Evolutionary conservation across 139 green algal genomes (phyloP), one percentile per base, ranked within the genome.

Genomic region (Chloropicon primus): DNA sequence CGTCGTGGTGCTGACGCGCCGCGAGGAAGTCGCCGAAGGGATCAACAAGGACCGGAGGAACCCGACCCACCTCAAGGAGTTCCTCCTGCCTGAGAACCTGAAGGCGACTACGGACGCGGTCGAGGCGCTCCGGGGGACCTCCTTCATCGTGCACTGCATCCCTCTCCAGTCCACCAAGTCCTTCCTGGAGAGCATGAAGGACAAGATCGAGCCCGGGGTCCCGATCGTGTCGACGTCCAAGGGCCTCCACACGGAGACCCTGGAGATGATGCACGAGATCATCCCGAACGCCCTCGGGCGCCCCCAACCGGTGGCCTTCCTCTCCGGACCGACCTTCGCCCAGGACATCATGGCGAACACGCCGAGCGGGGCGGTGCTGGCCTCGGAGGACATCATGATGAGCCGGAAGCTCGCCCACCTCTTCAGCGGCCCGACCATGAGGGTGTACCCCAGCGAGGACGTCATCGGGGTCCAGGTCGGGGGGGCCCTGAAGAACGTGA

Each of bases 401-500:
- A 62, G 41, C 41, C 41, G 41, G 10, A 62, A 62, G 41, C 41
- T 62, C 41, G 41, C 41, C 10, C 41, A 62, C 41, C 41, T 62
- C 10, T 62, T 62, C 41, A n/a, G 10, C 41, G 41, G 41, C 10
- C 41, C 41, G 10, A 62, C 41, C 41, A 62, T 82, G 24, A 29
- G 79, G 24, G 41, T 81, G n/a, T 82, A 82, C 72, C 41, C 74
- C 27, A 76, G 24, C 74, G 41, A 22, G 25, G 79, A 82, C 53
- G 73, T 79, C 53, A 73, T 82, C 74, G 79, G 79, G 10, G 74
- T 82, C 22, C 27, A 80, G 41, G 22, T 82, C 5, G 79, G 79
- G 17, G 79, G 79, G 21, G 79, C 79, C 24, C 72, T 82, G 79
- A 82, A 82, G 27, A 82, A 82, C 75, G 79, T 82, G 25, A 62